phyloP scores from a whole-genome alignment of 495 filamentous ascomycete species.

The Tuber calosporum region DNA sequence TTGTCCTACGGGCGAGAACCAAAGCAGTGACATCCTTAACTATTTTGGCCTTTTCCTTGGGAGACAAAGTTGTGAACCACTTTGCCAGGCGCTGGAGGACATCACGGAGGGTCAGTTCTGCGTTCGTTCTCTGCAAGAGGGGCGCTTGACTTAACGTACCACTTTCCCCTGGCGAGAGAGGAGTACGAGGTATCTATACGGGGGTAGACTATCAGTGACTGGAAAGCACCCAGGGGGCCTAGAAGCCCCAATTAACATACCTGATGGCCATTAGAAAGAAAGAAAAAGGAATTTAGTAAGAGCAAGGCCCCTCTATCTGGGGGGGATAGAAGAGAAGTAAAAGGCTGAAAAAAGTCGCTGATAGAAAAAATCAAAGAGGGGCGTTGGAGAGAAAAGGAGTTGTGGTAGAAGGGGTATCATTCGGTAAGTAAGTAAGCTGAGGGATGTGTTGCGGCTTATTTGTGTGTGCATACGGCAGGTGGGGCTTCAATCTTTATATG shows the following conservation, averaged over 20 bases:
- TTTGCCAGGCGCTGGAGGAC: conserved; percentile 81
- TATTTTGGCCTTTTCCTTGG: conserved; percentile 99
- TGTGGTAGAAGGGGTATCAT: not conserved
- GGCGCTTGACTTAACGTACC: conserved; percentile 51
- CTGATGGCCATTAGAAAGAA: conserved; percentile 28
- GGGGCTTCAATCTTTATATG: too few relatives aligned
- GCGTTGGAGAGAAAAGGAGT: not conserved
- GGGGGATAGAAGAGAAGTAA: not conserved
- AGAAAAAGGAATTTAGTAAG: not conserved
- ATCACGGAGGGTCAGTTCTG: not conserved
- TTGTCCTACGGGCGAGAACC: conserved; percentile 85
- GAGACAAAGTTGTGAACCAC: conserved; percentile 98
- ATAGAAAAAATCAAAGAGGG: not conserved
- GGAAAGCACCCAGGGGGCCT: not conserved
- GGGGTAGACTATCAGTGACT: not conserved
- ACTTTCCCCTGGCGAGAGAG: conserved; percentile 99
- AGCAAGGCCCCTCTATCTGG: not conserved
- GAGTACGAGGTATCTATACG: conserved; percentile 82
- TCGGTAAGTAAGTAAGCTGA: not conserved
- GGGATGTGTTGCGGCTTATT: not conserved
- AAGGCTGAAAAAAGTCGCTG: not conserved
- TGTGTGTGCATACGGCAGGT: not conserved
- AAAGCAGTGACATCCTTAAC: conserved; percentile 99
- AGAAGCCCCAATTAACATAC: conserved; percentile 7
- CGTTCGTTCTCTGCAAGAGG: not conserved